Evolutionary conservation across 192 early-diverging fungal species (phyloP), one percentile per base, ranked within the genome.

Genomic region (Podochytrium sp.): DNA sequence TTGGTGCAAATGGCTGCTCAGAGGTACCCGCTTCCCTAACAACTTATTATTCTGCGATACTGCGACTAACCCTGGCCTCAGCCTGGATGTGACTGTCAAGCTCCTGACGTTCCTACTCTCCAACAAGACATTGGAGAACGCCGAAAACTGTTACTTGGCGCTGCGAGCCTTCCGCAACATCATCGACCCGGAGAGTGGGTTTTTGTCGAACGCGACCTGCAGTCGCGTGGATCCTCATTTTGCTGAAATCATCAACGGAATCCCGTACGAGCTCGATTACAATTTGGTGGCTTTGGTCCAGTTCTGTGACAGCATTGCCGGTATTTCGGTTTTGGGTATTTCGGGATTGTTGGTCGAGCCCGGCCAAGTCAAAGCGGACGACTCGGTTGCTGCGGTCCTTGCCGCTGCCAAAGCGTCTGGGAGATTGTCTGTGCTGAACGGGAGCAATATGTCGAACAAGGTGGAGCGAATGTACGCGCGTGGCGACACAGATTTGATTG

Each of bases 1-100:
- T 56, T 83, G 14, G 70, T 85, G 4, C 84, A 86, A 67, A 86
- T 86, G 75, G 83, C 80, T 1, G 79, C 79, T 12, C 84, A 86
- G 41, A 77, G 73, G 80, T 82, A 25, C 1, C 40, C 7, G 2
- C 37, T 50, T 4, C 2, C n/a, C 10, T 57, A 2, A 52, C 20
- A 40, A 4, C 52, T 20, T 0, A 52, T 72, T 72, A 59, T 25
- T 67, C 39, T 57, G 5, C 25, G 18, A 67, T 67, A 4, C n/a
- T 57, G 14, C 58, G 27, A 5, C 5, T 16, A 39, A 63, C 33
- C 7, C 18, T 41, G 10, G 40, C 14, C 42, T 10, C 60, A 82
- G 77, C 41, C 68, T 85, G 53, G 66, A 75, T 18, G 58, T 83
- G 0, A 77, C 73, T 30, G 47, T 80, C 14, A 74, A 79, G 42